Base-by-base conservation (phyloP, 495 filamentous ascomycete species). In the Penicillium nucicola region DNA sequence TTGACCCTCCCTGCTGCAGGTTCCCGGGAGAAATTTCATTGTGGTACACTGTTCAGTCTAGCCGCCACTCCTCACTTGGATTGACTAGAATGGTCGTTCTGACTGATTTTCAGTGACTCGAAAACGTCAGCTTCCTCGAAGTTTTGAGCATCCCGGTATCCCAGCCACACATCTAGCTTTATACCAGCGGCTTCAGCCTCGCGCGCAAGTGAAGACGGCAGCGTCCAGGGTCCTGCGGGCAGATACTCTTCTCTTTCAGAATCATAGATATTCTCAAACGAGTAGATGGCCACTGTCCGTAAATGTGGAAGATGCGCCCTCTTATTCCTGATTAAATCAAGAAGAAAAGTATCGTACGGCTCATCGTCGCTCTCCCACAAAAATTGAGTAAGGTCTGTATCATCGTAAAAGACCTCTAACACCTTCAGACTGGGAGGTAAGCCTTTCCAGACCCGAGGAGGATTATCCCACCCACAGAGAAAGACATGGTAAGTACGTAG, bases 321-420 rank as follows among this genome's bases (percentile, higher is more conserved):
- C 28, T 45, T 45, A 33, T 45, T n/a, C 3, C n/a, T 11, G 19
- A 45, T 45, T 7, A 45, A 33, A 33, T 33, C 28, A 33, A 33
- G 42, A 20, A 45, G 1, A 19, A 45, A 33, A 45, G 9, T 7
- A 20, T 33, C 28, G 42, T 12, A 7, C 13, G 0, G 22, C 18
- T 6, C 4, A 2, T 48, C 11, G 19, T 36, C 1, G 4, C 6
- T 11, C n/a, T 35, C 38, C 1, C n/a, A 15, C 8, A 52, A 33
- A 37, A 50, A 50, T 22, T 19, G n/a, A 30, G 39, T 47, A 15
- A 48, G 17, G 1, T 52, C 40, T 10, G 5, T 31, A 25, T 60
- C 48, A 32, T 60, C 57, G 32, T 60, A 60, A 40, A 35, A 60
- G 20, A 60, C 25, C 37, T 60, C 53, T 18, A 60, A 38, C 20